phyloP scores from a whole-genome alignment of 139 green algal genomes.

The Pleodorina starrii region DNA sequence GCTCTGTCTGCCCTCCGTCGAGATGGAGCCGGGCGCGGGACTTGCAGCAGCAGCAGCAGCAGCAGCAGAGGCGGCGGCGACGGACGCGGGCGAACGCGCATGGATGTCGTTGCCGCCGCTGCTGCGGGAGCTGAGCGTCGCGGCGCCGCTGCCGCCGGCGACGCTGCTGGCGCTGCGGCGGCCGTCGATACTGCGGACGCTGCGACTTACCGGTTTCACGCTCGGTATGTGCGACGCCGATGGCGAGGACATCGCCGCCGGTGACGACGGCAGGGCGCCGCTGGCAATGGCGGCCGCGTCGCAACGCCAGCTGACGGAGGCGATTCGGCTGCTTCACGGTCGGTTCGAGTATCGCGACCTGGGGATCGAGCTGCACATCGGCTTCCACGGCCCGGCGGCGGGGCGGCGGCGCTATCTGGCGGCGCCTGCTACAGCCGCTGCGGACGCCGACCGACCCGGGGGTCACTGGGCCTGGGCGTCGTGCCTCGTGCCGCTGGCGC shows the following conservation, averaged over 20 bases:
- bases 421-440: too few relatives aligned
- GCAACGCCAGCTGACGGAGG: background rate
- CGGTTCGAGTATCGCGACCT: constrained; percentile 26
- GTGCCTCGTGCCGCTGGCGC: background rate
- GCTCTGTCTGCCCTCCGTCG: background rate
- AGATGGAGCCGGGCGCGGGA: too few relatives aligned
- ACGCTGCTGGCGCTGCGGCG: background rate
- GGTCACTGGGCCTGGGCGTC: constrained; percentile 1
- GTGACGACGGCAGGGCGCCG: background rate
- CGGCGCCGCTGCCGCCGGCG: background rate
- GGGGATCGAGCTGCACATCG: constrained; percentile 18
- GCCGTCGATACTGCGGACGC: background rate
- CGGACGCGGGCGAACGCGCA: background rate
- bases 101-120: background rate
- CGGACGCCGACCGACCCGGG: background rate
- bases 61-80: background rate
- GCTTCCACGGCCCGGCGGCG: background rate
- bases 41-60: background rate
- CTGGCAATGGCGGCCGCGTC: background rate
- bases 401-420: constrained; percentile 9
- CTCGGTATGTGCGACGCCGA: background rate
- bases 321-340: background rate
- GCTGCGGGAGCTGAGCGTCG: constrained; percentile 14
- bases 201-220: background rate
- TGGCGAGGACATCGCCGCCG: background rate